A percentile compares a stretch with the other conserved stretches of the same genome.
Conservation (phyloP, 345 rosid genomes). For the Ceriops tagal region DNA sequence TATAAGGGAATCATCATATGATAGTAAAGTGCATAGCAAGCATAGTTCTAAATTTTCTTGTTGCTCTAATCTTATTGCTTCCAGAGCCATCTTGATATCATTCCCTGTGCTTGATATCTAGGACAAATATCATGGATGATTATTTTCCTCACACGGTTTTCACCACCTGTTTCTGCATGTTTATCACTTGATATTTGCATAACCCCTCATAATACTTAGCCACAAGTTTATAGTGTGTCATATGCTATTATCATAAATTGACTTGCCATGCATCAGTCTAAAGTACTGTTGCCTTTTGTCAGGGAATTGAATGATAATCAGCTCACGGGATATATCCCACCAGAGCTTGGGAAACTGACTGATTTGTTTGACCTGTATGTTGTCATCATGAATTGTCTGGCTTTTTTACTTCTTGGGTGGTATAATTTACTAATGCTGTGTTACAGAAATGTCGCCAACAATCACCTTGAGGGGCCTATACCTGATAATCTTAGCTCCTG, state of each 20-base stretch:
- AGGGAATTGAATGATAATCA: conserved; percentile 90
- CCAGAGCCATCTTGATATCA: background rate
- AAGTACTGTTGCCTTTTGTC: conserved; percentile 6
- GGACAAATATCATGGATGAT: background rate
- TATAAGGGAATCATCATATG: background rate
- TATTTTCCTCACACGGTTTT: background rate
- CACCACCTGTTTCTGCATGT: background rate
- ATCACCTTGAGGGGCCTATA: conserved; percentile 74
- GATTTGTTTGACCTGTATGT: conserved; percentile 92
- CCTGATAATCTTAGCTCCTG: conserved; percentile 88
- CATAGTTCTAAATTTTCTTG: conserved; percentile 1
- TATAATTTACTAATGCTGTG: conserved; percentile 1
- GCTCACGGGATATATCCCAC: conserved; percentile 67
- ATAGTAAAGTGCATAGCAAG: background rate
- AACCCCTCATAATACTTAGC: too few species aligned
- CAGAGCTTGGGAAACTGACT: conserved; percentile 94
- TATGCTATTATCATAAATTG: background rate
- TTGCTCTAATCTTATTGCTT: background rate
- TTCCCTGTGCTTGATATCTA: background rate
- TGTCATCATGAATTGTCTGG: conserved; percentile 1
- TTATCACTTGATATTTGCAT: background rate
- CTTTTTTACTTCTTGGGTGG: background rate
- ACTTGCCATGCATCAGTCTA: background rate
- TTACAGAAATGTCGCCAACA: conserved; percentile 79
- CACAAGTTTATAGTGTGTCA: background rate